These are phyloP conservation scores for Fistulifera pelliculosa DNA, from an alignment of 108 stramenopile species.

Conservation along the genomic window DNA sequence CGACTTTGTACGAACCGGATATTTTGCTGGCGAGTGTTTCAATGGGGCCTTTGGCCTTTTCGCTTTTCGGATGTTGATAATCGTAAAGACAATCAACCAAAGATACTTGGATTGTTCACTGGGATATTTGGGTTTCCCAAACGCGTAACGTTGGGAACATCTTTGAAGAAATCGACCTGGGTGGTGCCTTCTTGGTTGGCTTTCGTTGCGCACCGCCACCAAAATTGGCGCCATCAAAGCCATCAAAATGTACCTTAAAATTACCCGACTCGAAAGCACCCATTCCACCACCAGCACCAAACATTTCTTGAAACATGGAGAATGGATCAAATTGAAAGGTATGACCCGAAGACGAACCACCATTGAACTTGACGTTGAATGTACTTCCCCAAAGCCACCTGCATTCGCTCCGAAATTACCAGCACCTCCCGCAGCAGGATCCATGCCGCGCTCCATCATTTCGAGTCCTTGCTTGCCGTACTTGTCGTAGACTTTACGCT, in stretches of 20 bases:
- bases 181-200: slow-evolving; percentile 8
- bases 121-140: slow-evolving; percentile 70
- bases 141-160: slow-evolving; percentile 37
- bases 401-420: slow-evolving; percentile 41
- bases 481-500: slow-evolving; percentile 73
- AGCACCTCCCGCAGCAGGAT: slow-evolving; percentile 64
- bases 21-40: slow-evolving; percentile 41
- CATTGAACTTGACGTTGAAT: slow-evolving; percentile 10
- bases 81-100: slow-evolving; percentile 66
- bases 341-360: slow-evolving; percentile 19
- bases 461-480: slow-evolving; percentile 76
- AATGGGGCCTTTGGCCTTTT: slow-evolving; percentile 21
- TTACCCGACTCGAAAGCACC: slow-evolving; percentile 19
- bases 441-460: slow-evolving; percentile 49
- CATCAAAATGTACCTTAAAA: slow-evolving; percentile 6
- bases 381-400: slow-evolving; percentile 22
- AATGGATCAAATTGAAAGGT: slow-evolving; percentile 14
- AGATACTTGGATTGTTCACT: slow-evolving; percentile 42
- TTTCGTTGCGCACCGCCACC: slow-evolving; percentile 12
- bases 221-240: slow-evolving; percentile 17
- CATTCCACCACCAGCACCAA: slow-evolving; percentile 32
- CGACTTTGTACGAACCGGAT: slow-evolving; percentile 53
- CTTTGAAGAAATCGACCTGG: slow-evolving; percentile 48
- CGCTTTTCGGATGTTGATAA: slow-evolving; percentile 10
- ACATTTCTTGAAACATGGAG: slow-evolving; percentile 65